Evolutionary conservation across 129 eudicot species (phyloP), one percentile per base, ranked within the genome.

Genomic region (Tanacetum coccineum): DNA sequence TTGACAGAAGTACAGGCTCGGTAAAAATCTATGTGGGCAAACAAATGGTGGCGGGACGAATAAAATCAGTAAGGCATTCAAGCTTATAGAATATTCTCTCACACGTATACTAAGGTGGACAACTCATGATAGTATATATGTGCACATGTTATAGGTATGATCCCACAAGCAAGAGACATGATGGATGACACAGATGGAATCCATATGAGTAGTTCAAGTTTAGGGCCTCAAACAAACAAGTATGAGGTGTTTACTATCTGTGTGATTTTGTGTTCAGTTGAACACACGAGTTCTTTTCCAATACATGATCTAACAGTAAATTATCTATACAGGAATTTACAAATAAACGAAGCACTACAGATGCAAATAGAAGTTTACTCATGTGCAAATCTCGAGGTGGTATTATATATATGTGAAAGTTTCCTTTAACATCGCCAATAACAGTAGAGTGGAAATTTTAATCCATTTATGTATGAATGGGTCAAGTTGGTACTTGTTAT

Each of bases 311-410:
- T 74, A 49, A 82, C 57, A 7, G 20, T 13, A 5, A 39, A 40
- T 70, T 20, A 59, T 65, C 17, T 3, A 22, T 64, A 11, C 95
- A 88, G 98, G 67, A 88, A 80, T 72, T 62, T 86, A 18, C 90
- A 84, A 26, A 79, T 88, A 59, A 78, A 85, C 13, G 92, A 93
- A 84, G 92, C 98, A 56, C 72, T 82, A 72, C 86, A 88, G 17
- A 94, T 94, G 95, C 95, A 94, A 71, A 89, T 80, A 64, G 90
- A 78, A 74, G 86, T 75, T 85, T 94, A 28, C n/a, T n/a, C 88
- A 87, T 67, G 95, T 89, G 73, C 99, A 94, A 82, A n/a, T n/a
- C 97, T 87, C 55, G 99, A 94, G 99, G 99, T 94, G n/a, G n/a
- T n/a, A n/a, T n/a, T n/a, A 82, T 74, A 62, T 65, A 28, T 4